These are phyloP conservation scores for Zymoseptoria tritici DNA, from an alignment of 2,329 filamentous ascomycete genomes.

Conservation along the genomic window DNA sequence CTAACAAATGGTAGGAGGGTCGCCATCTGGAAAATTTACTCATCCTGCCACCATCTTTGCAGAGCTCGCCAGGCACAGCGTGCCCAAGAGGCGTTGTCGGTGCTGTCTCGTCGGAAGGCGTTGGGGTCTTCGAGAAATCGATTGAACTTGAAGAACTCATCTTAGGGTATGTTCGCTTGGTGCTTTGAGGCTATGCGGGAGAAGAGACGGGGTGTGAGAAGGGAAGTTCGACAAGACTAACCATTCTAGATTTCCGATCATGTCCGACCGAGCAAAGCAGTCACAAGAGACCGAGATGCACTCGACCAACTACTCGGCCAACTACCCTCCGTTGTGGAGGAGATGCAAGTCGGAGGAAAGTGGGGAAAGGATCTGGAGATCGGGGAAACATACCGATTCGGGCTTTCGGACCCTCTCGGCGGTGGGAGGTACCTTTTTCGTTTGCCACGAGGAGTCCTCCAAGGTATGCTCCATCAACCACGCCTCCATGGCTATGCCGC, in stretches of 20 bases:
- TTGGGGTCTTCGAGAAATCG: constrained; percentile 4
- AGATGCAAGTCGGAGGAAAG: too few species aligned
- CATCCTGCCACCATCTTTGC: neutral
- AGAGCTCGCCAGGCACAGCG: neutral
- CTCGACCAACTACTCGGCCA: constrained; percentile 2
- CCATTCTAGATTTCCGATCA: constrained; percentile 1
- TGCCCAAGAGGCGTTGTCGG: neutral
- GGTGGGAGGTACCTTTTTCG: constrained; percentile 31
- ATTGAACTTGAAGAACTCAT: constrained; percentile 11
- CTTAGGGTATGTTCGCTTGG: neutral
- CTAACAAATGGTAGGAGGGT: constrained; percentile 31
- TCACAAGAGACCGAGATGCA: too few species aligned
- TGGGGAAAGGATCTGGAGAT: too few species aligned
- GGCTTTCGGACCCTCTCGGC: constrained; percentile 23
- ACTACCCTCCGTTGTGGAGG: constrained; percentile 5
- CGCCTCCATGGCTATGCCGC: constrained; percentile 14
- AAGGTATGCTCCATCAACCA: constrained; percentile 24
- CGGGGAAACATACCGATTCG: too few species aligned
- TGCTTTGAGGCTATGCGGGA: neutral
- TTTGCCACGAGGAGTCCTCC: constrained; percentile 28
- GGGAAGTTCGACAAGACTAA: neutral
- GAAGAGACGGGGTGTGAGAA: neutral
- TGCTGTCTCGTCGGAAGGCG: constrained; percentile 1
- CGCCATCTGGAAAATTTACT: constrained; percentile 16
- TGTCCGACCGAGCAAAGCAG: neutral